Evolutionary conservation across 257 asterid species (phyloP).

Genomic region (Solanum bulbocastanum): DNA sequence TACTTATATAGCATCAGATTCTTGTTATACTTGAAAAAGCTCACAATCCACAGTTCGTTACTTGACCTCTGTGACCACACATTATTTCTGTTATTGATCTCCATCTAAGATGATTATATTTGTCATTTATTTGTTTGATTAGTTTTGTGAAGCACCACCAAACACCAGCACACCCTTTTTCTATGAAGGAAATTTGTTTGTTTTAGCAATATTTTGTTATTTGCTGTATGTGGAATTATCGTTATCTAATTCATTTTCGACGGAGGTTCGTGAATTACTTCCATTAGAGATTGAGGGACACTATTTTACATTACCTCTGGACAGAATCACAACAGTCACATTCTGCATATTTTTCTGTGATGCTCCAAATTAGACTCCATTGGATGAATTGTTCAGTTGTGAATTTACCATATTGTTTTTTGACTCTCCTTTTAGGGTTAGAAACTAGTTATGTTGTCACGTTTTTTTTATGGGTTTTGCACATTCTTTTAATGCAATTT

Average conservation of each 20-base stretch:
- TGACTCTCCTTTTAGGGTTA: not conserved
- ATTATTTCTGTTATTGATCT: not conserved
- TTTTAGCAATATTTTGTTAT: not conserved
- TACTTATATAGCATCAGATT: not conserved
- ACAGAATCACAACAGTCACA: not conserved
- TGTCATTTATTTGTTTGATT: not conserved
- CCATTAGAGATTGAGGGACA: not conserved
- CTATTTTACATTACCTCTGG: not conserved
- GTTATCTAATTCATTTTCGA: not conserved
- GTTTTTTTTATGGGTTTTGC: not conserved
- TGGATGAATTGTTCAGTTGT: not conserved
- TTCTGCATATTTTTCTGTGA: not conserved
- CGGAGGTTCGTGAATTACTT: not conserved
- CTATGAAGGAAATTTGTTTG: not conserved
- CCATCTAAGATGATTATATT: not conserved
- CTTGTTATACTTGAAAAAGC: not conserved
- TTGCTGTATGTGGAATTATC: not conserved
- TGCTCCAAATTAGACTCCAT: not conserved
- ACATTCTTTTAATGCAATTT: not conserved
- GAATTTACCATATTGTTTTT: not conserved
- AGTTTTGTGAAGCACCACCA: not conserved
- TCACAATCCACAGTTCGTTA: not conserved
- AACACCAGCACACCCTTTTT: not conserved
- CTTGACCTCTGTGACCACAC: not conserved
- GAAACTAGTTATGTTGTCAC: not conserved